Conservation (phyloP, 202 grass and related monocot genomes). For the Schoenoplectus triqueter region DNA sequence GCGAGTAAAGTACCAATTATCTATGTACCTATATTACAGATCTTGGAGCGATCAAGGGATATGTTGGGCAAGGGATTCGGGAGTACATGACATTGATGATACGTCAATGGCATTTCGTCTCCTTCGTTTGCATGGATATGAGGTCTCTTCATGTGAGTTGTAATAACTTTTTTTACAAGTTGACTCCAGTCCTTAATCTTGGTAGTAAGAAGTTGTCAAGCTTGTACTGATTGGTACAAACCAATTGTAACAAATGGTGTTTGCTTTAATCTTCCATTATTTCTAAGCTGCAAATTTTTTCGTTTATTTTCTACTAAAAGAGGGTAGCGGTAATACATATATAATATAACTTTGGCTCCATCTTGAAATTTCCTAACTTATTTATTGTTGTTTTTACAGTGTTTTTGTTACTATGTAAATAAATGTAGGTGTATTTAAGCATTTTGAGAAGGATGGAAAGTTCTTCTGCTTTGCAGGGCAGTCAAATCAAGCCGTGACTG, state of each 20-base stretch:
- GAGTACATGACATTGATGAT: conserved; percentile 78
- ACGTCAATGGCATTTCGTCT: conserved; percentile 94
- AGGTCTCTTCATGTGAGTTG: conserved; percentile 64
- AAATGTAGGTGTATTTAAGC: conserved; percentile 61
- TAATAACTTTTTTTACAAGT: background rate
- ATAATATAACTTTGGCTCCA: background rate
- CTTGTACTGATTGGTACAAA: background rate
- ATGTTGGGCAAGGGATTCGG: conserved; percentile 82
- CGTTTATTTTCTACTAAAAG: background rate
- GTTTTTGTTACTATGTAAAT: background rate
- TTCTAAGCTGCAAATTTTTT: background rate
- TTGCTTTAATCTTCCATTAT: background rate
- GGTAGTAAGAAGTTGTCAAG: background rate
- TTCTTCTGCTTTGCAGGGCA: conserved; percentile 94
- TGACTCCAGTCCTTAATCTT: background rate
- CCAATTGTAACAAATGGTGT: background rate
- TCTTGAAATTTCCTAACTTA: background rate
- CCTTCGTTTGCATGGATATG: conserved; percentile 74
- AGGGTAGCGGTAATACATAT: background rate
- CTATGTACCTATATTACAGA: conserved; percentile 39
- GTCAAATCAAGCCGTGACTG: conserved; percentile 85
- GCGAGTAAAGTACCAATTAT: background rate
- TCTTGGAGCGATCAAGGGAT: conserved; percentile 84
- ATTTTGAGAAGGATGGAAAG: conserved; percentile 85
- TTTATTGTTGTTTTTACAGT: background rate